phyloP scores from a whole-genome alignment of 2,329 filamentous ascomycete genomes.

The Monilinia fructicola region DNA sequence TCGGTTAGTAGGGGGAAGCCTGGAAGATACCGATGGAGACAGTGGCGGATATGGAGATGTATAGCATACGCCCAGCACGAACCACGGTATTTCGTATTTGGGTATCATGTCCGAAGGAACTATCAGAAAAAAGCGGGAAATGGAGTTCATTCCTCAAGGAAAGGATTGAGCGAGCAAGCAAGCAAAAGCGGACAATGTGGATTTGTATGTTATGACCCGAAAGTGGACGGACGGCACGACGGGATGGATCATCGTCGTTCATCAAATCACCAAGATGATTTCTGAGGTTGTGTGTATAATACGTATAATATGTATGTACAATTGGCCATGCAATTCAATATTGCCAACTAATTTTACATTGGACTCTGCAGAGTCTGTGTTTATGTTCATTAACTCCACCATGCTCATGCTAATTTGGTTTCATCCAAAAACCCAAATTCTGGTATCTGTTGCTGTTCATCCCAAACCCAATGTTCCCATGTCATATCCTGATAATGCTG shows the following conservation, averaged over 20 bases:
- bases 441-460: conserved; percentile 12
- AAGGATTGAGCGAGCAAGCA: conserved; percentile 2
- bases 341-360: not conserved
- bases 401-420: conserved; percentile 4
- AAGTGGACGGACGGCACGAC: not conserved
- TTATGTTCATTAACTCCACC: not conserved
- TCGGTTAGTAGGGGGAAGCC: not conserved
- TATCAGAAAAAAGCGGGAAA: not conserved
- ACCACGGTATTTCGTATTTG: not conserved
- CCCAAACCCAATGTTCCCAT: not conserved
- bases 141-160: not conserved
- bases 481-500: not conserved
- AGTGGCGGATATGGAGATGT: not conserved
- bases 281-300: not conserved
- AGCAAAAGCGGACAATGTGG: not conserved
- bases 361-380: conserved; percentile 2
- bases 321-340: not conserved
- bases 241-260: not conserved
- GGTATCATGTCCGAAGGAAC: not conserved
- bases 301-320: not conserved
- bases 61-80: not conserved
- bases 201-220: not conserved
- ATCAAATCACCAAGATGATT: not conserved
- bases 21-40: not conserved
- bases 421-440: not conserved